Conservation (phyloP, 441 rosid species). For the Adansonia madagascariensis region DNA sequence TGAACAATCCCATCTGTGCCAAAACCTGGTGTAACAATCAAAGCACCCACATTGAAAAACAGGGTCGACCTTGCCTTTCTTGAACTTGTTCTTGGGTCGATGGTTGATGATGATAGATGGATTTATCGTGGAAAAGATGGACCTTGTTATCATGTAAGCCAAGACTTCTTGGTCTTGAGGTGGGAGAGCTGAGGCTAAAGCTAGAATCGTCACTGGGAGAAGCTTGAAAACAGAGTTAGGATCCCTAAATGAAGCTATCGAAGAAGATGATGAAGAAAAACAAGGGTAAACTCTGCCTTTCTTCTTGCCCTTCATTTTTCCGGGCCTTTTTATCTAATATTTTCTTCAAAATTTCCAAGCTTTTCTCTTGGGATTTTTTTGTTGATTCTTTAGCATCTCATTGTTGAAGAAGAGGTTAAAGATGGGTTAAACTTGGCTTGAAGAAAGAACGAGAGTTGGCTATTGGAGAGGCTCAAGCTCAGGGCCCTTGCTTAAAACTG, state of each 20-base stretch:
- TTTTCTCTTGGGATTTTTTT: background rate
- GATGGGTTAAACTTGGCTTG: too few relatives aligned
- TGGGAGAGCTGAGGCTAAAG: conserved; percentile 26
- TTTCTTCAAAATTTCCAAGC: background rate
- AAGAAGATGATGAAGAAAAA: conserved; percentile 11
- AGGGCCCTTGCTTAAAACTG: too few relatives aligned
- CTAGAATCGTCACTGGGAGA: conserved; percentile 21
- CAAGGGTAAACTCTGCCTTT: conserved; percentile 15
- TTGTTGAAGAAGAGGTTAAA: too few relatives aligned
- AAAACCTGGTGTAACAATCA: conserved; percentile 29
- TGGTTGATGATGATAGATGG: background rate
- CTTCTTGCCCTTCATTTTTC: conserved; percentile 19
- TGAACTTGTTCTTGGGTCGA: conserved; percentile 18
- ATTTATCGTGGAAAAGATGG: conserved; percentile 8
- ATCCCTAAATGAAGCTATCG: conserved; percentile 13
- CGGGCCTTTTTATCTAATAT: too few relatives aligned
- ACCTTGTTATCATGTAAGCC: conserved; percentile 31
- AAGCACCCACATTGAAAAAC: conserved; percentile 26
- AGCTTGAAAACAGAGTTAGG: conserved; percentile 30
- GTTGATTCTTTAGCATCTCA: background rate
- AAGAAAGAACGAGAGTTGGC: too few relatives aligned
- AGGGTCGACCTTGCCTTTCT: conserved; percentile 4
- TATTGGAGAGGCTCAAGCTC: too few relatives aligned
- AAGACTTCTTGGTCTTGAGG: conserved; percentile 27
- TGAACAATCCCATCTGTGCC: conserved; percentile 30